phyloP scores from a whole-genome alignment of 176 grass and related monocot genomes.

The Echinochloa phyllopogon region DNA sequence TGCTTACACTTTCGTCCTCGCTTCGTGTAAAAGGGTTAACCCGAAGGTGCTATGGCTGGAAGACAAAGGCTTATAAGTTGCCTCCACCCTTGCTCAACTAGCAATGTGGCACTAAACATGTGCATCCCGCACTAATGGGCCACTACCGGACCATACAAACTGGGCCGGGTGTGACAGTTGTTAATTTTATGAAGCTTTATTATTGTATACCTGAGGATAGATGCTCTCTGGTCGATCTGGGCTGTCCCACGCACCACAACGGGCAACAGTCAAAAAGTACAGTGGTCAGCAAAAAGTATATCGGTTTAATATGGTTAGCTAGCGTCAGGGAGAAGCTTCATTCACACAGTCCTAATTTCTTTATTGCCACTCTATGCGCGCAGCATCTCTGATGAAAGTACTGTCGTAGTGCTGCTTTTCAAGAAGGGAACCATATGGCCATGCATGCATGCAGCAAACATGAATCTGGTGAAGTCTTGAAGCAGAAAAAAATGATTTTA shows the following conservation, averaged over 20 bases:
- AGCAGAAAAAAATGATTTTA: too few relatives aligned
- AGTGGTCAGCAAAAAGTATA: constrained; percentile 17
- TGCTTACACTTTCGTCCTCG: too few relatives aligned
- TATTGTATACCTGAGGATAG: neutral
- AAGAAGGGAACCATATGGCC: neutral
- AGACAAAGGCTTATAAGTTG: too few relatives aligned
- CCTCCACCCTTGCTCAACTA: too few relatives aligned
- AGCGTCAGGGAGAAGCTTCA: constrained; percentile 36
- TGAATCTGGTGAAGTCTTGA: neutral
- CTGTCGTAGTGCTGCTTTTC: constrained; percentile 23
- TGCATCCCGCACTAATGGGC: too few relatives aligned
- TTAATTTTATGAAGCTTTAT: neutral
- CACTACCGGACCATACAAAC: too few relatives aligned
- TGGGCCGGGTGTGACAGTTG: too few relatives aligned
- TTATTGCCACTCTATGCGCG: neutral
- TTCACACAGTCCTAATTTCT: neutral
- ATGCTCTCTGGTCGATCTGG: neutral
- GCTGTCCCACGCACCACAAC: constrained; percentile 15
- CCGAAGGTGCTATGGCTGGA: too few relatives aligned
- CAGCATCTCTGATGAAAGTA: constrained; percentile 20
- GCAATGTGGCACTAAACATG: too few relatives aligned
- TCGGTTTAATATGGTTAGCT: constrained; percentile 1
- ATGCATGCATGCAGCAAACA: constrained; percentile 12
- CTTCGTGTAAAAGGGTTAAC: too few relatives aligned
- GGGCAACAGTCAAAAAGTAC: constrained; percentile 29